These are phyloP conservation scores for Chaetomium sp. DNA, from an alignment of 2,329 filamentous ascomycete genomes.

Conservation along the genomic window DNA sequence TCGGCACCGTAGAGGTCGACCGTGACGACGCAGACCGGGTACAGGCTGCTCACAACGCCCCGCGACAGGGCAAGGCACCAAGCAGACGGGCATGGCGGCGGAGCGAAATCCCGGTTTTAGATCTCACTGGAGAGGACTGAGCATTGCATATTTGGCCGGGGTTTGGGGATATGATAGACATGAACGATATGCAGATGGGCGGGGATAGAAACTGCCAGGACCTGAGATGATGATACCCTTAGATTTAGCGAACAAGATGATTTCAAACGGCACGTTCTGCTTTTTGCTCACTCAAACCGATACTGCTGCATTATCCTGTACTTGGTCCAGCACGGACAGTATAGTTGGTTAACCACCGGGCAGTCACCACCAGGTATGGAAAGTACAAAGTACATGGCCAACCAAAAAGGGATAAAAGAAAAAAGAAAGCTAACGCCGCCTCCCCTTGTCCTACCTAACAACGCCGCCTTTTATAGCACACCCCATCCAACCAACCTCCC, in stretches of 20 bases:
- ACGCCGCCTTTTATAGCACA: neutral
- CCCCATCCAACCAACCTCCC: neutral
- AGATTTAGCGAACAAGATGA: neutral
- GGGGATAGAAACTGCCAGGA: neutral
- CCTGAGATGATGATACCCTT: conserved; percentile 1
- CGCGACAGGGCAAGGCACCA: neutral
- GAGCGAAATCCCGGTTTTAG: conserved; percentile 34
- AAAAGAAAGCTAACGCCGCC: neutral
- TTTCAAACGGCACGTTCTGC: neutral
- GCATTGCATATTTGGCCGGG: neutral
- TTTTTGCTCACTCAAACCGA: neutral
- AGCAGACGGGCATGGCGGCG: conserved; percentile 27
- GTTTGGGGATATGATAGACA: neutral
- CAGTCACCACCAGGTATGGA: neutral
- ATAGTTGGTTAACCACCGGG: neutral
- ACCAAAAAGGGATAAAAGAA: neutral
- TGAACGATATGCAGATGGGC: neutral
- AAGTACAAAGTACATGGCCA: neutral
- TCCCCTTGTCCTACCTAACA: neutral
- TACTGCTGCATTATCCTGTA: neutral
- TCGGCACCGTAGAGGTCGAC: conserved; percentile 35
- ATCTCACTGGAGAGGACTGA: conserved; percentile 35
- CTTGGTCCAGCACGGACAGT: neutral
- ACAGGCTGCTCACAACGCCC: conserved; percentile 12
- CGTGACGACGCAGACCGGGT: conserved; percentile 32